Evolutionary conservation across 2,329 filamentous ascomycete species (phyloP).

Genomic region (Fusarium brachygibbosum): DNA sequence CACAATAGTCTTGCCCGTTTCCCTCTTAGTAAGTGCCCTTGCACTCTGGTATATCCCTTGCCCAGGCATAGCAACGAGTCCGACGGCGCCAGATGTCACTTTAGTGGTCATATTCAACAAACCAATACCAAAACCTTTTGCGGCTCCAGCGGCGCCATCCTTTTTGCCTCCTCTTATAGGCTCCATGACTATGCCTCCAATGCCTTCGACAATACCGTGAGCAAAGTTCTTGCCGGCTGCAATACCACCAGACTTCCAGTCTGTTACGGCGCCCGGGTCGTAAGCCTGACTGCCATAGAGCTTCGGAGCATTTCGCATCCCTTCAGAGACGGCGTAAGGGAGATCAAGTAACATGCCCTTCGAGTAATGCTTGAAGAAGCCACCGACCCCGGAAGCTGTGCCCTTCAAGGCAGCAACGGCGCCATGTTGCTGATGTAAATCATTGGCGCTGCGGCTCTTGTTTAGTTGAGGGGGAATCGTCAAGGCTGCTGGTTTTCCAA

Average conservation of each 20-base stretch:
- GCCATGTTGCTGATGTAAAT: not conserved
- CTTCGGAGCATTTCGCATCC: slow-evolving; percentile 31
- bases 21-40: slow-evolving; percentile 9
- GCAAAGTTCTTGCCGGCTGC: slow-evolving; percentile 25
- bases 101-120: slow-evolving; percentile 15
- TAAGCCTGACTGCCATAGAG: slow-evolving; percentile 29
- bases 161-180: slow-evolving; percentile 14
- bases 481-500: not conserved
- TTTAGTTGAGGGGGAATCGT: not conserved
- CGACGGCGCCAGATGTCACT: not conserved
- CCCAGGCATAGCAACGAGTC: not conserved
- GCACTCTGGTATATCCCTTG: slow-evolving; percentile 6
- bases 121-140: slow-evolving; percentile 25
- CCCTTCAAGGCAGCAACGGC: not conserved
- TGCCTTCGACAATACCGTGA: slow-evolving; percentile 21
- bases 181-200: slow-evolving; percentile 22
- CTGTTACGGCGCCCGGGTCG: slow-evolving; percentile 17
- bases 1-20: not conserved
- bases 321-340: slow-evolving; percentile 41
- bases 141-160: slow-evolving; percentile 17
- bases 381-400: slow-evolving; percentile 17
- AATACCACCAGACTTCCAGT: slow-evolving; percentile 22
- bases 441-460: not conserved
- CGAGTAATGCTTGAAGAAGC: slow-evolving; percentile 38
- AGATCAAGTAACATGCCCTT: slow-evolving; percentile 24